Evolutionary conservation across 2,329 filamentous ascomycete genomes (phyloP).

Genomic region (Sclerotinia trifoliorum): DNA sequence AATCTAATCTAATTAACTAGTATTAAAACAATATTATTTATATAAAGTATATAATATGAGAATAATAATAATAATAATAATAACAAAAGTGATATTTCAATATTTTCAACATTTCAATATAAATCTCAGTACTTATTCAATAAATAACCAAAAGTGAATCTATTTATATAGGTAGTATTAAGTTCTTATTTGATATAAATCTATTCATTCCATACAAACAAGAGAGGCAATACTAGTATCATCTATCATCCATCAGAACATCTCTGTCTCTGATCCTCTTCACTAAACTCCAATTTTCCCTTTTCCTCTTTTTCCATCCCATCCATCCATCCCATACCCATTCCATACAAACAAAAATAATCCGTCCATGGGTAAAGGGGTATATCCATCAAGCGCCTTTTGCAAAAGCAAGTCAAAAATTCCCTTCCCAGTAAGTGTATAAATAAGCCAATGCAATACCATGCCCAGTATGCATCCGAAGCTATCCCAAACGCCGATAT

Average conservation of each 20-base stretch:
- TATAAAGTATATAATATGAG: too few species aligned
- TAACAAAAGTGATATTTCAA: too few species aligned
- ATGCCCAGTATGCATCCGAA: not conserved
- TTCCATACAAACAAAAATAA: not conserved
- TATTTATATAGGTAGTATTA: too few species aligned
- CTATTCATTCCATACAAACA: not conserved
- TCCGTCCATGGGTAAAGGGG: slow-evolving; percentile 5
- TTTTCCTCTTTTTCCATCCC: not conserved
- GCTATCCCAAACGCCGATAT: slow-evolving; percentile 1
- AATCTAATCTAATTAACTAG: too few species aligned
- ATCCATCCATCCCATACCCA: not conserved
- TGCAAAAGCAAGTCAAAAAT: not conserved
- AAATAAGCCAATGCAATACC: not conserved
- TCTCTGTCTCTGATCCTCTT: not conserved
- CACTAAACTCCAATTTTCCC: not conserved
- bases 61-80: too few species aligned
- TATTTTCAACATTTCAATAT: too few species aligned
- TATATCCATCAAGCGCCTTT: slow-evolving; percentile 11
- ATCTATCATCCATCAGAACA: not conserved
- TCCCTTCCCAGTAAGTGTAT: not conserved
- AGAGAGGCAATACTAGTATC: not conserved
- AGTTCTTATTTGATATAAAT: too few species aligned
- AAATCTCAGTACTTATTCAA: too few species aligned
- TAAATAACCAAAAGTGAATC: too few species aligned
- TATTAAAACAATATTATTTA: too few species aligned